These are phyloP conservation scores for Hypholoma sublateritium DNA, from an alignment of 768 basidiomycete species.

Conservation along the genomic window DNA sequence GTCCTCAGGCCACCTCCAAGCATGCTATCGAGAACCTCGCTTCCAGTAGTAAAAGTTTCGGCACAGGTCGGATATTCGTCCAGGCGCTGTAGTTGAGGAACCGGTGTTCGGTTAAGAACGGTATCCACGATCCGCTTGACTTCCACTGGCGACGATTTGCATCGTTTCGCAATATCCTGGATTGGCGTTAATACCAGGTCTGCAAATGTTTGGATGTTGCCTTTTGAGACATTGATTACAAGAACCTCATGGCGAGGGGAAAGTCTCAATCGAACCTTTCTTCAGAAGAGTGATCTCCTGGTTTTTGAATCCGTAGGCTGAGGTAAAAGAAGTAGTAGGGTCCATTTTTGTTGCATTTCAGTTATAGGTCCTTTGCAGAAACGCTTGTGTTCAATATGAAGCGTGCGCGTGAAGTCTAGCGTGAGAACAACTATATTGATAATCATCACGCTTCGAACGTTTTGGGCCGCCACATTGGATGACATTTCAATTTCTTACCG, in stretches of 20 bases:
- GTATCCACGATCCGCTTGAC: slow-evolving; percentile 49
- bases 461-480: too few species aligned
- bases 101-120: slow-evolving; percentile 42
- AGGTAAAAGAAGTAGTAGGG: not conserved
- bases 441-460: too few species aligned
- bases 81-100: slow-evolving; percentile 39
- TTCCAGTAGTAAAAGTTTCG: slow-evolving; percentile 72
- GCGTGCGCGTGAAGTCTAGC: too few species aligned
- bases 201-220: slow-evolving; percentile 43
- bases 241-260: slow-evolving; percentile 1
- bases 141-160: slow-evolving; percentile 50
- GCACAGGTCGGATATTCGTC: slow-evolving; percentile 35
- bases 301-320: slow-evolving; percentile 11
- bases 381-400: not conserved
- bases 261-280: slow-evolving; percentile 26
- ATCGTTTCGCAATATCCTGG: slow-evolving; percentile 55
- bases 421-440: too few species aligned
- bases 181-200: slow-evolving; percentile 52
- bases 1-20: slow-evolving; percentile 81
- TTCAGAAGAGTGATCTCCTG: slow-evolving; percentile 24
- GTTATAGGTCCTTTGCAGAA: not conserved
- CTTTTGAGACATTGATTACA: slow-evolving; percentile 27
- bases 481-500: too few species aligned
- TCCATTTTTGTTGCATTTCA: not conserved
- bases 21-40: slow-evolving; percentile 60